These are phyloP conservation scores for Mesembryanthemum crystallinum DNA, from an alignment of 148 eudicot genomes.

Conservation along the genomic window DNA sequence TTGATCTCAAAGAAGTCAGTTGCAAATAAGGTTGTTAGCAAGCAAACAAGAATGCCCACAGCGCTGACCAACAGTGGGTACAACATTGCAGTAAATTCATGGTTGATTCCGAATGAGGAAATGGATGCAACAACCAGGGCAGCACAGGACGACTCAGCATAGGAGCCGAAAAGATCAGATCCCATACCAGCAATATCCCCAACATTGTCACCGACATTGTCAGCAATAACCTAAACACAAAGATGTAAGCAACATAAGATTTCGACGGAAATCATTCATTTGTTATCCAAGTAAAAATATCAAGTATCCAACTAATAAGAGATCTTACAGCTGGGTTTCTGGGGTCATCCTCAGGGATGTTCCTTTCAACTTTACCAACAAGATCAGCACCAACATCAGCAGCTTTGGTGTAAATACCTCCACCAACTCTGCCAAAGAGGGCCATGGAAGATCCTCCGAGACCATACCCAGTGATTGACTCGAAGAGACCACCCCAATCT, in stretches of 20 bases:
- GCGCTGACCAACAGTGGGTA: slow-evolving; percentile 77
- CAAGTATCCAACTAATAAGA: not conserved
- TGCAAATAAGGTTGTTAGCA: slow-evolving; percentile 83
- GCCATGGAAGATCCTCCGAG: slow-evolving; percentile 99
- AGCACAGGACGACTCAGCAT: slow-evolving; percentile 94
- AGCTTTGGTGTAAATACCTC: slow-evolving; percentile 92
- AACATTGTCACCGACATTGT: slow-evolving; percentile 94
- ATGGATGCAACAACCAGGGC: slow-evolving; percentile 93
- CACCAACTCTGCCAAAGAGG: slow-evolving; percentile 91
- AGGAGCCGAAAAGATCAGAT: slow-evolving; percentile 93
- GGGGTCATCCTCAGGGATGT: slow-evolving; percentile 94
- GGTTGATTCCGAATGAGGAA: slow-evolving; percentile 79
- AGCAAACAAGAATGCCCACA: slow-evolving; percentile 72
- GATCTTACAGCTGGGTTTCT: slow-evolving; percentile 82
- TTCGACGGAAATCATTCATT: not conserved
- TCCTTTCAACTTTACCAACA: slow-evolving; percentile 88
- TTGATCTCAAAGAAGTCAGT: slow-evolving; percentile 92
- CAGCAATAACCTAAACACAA: slow-evolving; percentile 78
- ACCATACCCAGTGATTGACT: slow-evolving; percentile 91
- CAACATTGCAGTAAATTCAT: slow-evolving; percentile 74
- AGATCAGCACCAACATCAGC: slow-evolving; percentile 99
- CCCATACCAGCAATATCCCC: slow-evolving; percentile 99
- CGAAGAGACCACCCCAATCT: slow-evolving; percentile 94
- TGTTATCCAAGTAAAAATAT: not conserved
- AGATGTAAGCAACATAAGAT: not conserved